These are phyloP conservation scores for Phytophthora rubi DNA, from an alignment of 352 stramenopile species.

Conservation along the genomic window DNA sequence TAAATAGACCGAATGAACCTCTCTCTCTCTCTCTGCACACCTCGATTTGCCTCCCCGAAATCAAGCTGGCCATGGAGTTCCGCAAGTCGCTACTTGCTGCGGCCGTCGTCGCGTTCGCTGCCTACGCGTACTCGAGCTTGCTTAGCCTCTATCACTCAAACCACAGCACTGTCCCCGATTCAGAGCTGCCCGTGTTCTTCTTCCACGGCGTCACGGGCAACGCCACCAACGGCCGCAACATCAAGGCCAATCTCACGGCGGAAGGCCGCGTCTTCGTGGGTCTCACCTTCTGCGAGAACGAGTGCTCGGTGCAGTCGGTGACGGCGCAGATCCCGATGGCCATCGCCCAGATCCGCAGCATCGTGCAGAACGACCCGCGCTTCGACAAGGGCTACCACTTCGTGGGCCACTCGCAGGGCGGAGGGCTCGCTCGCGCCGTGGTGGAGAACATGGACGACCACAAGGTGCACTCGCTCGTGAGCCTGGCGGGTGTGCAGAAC, in stretches of 20 bases:
- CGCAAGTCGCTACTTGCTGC: neutral
- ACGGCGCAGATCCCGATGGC: constrained; percentile 47
- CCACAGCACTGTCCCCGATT: neutral
- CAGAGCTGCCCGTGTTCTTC: constrained; percentile 50
- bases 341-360: constrained; percentile 51
- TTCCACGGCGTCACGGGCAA: constrained; percentile 54
- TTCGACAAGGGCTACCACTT: constrained; percentile 58
- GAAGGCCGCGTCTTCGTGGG: constrained; percentile 41
- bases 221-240: constrained; percentile 31
- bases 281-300: constrained; percentile 48
- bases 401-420: constrained; percentile 56
- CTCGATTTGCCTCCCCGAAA: neutral
- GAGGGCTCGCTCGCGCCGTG: constrained; percentile 46
- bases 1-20: no score
- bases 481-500: constrained; percentile 54
- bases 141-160: neutral
- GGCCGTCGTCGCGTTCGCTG: neutral
- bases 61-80: neutral
- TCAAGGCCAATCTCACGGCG: constrained; percentile 42
- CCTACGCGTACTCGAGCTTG: neutral
- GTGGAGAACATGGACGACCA: constrained; percentile 68
- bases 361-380: constrained; percentile 38
- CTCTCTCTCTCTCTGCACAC: no score
- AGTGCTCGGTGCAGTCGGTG: constrained; percentile 43
- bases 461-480: constrained; percentile 51